Evolutionary conservation across 129 eudicot species (phyloP).

Genomic region (Flaveria brownii): DNA sequence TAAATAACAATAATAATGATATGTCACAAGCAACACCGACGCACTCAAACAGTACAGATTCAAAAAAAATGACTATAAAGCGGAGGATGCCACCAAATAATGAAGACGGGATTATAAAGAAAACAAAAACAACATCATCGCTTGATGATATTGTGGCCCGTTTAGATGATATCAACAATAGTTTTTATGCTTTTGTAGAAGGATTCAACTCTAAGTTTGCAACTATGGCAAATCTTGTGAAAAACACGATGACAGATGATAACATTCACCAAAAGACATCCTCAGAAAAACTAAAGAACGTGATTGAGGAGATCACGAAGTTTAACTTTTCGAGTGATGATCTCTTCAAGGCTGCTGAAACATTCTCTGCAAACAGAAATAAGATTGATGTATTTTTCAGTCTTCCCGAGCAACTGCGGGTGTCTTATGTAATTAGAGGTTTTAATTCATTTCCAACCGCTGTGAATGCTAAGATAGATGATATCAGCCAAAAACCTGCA

Average conservation of each 20-base stretch:
- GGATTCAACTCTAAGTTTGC: slow-evolving; percentile 22
- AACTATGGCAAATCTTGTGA: background rate
- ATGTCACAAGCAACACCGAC: slow-evolving; percentile 8
- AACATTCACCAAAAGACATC: background rate
- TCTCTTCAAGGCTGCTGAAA: slow-evolving; percentile 21
- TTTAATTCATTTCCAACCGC: background rate
- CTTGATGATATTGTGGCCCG: background rate
- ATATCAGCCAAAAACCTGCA: background rate
- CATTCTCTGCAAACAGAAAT: slow-evolving; percentile 15
- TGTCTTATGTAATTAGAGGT: slow-evolving; percentile 23
- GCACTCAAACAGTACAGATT: background rate
- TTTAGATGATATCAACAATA: background rate
- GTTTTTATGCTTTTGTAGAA: slow-evolving; percentile 15
- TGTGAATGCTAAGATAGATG: background rate
- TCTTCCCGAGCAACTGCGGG: slow-evolving; percentile 16
- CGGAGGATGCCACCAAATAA: background rate
- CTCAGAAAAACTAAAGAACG: slow-evolving; percentile 15
- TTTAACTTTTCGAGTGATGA: slow-evolving; percentile 25
- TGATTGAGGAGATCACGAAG: slow-evolving; percentile 10
- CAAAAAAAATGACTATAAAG: background rate
- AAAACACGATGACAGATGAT: background rate
- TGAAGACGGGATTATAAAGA: background rate
- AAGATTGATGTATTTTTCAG: slow-evolving; percentile 25
- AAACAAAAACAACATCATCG: background rate
- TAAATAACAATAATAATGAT: too few relatives aligned